Conservation (phyloP, 257 asterid genomes). For the Cordia subcordata region DNA sequence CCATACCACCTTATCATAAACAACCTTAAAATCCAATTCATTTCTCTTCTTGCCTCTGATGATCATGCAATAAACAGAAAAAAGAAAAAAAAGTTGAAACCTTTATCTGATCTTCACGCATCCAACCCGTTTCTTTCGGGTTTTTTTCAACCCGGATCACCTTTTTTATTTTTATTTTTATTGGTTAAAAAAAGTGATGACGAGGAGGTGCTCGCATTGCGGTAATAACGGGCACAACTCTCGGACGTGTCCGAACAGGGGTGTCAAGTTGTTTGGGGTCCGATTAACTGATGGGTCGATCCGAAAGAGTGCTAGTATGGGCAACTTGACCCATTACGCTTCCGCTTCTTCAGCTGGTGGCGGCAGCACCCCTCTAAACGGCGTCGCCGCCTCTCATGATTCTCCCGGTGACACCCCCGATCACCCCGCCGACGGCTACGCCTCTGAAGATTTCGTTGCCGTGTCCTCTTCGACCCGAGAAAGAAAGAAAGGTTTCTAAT, state of each 20-base stretch:
- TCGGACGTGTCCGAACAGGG: slow-evolving; percentile 97
- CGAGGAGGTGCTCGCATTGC: slow-evolving; percentile 98
- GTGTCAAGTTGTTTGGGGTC: slow-evolving; percentile 95
- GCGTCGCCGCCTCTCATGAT: slow-evolving; percentile 45
- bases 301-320: slow-evolving; percentile 99
- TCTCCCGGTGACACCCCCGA: slow-evolving; percentile 87
- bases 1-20: too few species aligned
- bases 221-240: slow-evolving; percentile 98
- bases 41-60: not conserved
- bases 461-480: slow-evolving; percentile 91
- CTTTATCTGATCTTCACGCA: not conserved
- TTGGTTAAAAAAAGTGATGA: slow-evolving; percentile 36
- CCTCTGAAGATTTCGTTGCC: slow-evolving; percentile 87
- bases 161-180: not conserved
- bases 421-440: slow-evolving; percentile 88
- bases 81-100: not conserved
- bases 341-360: slow-evolving; percentile 40
- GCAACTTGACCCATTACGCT: slow-evolving; percentile 82
- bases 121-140: not conserved
- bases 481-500: slow-evolving; percentile 75
- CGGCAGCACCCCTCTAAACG: slow-evolving; percentile 49
- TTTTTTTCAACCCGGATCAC: not conserved
- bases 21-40: too few species aligned
- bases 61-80: not conserved
- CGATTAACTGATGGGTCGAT: slow-evolving; percentile 98